A percentile compares a stretch with the other conserved stretches of the same genome.
Evolutionary conservation across 2,329 filamentous ascomycete genomes (phyloP).

Genomic region (Triangularia setosa): DNA sequence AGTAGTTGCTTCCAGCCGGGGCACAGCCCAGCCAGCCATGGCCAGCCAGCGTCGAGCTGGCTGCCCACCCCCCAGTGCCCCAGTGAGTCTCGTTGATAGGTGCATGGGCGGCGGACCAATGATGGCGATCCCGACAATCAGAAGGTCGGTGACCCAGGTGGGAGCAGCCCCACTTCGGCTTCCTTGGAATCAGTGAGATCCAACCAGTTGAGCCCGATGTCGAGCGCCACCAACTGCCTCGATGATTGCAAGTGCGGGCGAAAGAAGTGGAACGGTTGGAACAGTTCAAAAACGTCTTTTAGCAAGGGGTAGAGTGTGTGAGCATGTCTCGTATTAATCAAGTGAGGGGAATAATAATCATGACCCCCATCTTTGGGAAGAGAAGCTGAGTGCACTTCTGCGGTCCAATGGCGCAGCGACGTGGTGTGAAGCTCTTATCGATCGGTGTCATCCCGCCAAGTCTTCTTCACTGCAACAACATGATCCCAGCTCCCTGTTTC

Average conservation of each 20-base stretch:
- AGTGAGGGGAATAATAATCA: no score
- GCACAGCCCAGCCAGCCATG: background rate
- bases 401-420: background rate
- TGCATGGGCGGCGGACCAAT: slow-evolving; percentile 18
- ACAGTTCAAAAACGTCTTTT: no score
- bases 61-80: background rate
- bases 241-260: background rate
- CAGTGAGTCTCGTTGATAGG: slow-evolving; percentile 6
- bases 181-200: background rate
- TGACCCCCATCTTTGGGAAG: no score
- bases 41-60: background rate
- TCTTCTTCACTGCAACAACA: background rate
- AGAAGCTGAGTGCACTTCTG: background rate
- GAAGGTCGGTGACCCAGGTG: slow-evolving; percentile 1
- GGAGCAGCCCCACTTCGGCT: slow-evolving; percentile 11
- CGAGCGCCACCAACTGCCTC: slow-evolving; percentile 5
- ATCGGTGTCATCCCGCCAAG: background rate
- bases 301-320: background rate
- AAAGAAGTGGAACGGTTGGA: no score
- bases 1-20: background rate
- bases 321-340: no score
- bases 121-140: slow-evolving; percentile 18
- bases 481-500: background rate
- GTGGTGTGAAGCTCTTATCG: background rate
- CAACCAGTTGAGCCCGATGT: background rate